Conservation (phyloP, 495 filamentous ascomycete genomes). For the Penicillium argentinense region DNA sequence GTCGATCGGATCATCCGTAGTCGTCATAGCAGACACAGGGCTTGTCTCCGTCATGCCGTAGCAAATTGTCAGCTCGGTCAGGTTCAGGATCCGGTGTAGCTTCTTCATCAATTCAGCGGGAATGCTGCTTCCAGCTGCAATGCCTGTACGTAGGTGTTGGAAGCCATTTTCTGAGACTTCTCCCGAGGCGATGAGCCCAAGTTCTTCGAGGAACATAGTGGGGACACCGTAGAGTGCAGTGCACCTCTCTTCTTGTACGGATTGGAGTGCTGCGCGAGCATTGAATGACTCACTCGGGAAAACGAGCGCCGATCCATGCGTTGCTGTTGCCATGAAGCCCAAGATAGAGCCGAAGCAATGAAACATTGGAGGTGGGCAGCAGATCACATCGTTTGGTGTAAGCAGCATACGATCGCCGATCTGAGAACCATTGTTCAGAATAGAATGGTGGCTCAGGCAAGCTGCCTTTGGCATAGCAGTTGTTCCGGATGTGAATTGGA, state of each 20-base stretch:
- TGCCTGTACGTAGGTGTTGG: constrained; percentile 76
- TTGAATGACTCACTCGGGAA: constrained; percentile 90
- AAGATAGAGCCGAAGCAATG: constrained; percentile 92
- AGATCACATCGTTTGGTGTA: constrained; percentile 68
- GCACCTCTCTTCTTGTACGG: constrained; percentile 71
- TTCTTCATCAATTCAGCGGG: constrained; percentile 82
- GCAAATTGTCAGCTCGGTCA: constrained; percentile 88
- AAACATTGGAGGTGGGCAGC: constrained; percentile 86
- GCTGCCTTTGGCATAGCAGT: constrained; percentile 90
- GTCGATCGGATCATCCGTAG: constrained; percentile 75
- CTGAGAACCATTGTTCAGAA: constrained; percentile 85
- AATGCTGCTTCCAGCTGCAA: constrained; percentile 85
- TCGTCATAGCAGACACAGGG: constrained; percentile 90
- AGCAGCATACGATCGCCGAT: constrained; percentile 85
- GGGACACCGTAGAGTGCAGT: constrained; percentile 92
- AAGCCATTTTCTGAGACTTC: constrained; percentile 58
- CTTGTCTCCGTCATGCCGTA: constrained; percentile 99
- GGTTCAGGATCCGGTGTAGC: constrained; percentile 71
- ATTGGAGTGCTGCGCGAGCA: constrained; percentile 65
- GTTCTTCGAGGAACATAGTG: constrained; percentile 92
- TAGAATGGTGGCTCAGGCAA: constrained; percentile 77
- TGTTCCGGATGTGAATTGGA: constrained; percentile 96
- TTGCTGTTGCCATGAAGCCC: constrained; percentile 92
- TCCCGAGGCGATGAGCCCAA: constrained; percentile 65
- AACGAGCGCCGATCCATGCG: constrained; percentile 79